phyloP scores from a whole-genome alignment of 345 rosid species.

The Corymbia maculata region DNA sequence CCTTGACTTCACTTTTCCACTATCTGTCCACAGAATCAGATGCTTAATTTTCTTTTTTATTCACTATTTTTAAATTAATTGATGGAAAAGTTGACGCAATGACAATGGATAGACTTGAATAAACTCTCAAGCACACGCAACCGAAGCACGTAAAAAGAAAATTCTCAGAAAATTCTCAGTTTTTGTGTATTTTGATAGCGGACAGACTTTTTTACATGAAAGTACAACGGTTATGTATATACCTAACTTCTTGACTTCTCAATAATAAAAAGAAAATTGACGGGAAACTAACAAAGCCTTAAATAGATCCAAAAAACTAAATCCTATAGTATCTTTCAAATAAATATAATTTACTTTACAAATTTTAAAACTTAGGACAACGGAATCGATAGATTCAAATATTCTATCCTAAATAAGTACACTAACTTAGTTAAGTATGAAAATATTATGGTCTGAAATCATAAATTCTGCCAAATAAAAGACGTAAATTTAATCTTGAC shows the following conservation, averaged over 20 bases:
- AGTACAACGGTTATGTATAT: not conserved
- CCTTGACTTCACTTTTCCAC: not conserved
- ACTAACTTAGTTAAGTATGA: not conserved
- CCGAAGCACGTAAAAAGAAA: not conserved
- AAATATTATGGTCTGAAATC: not conserved
- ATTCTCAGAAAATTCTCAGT: not conserved
- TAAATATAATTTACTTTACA: not conserved
- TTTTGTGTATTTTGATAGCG: not conserved
- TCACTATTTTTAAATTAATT: not conserved
- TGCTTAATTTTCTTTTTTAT: not conserved
- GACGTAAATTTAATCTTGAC: not conserved
- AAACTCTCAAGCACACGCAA: not conserved
- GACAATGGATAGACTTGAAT: not conserved
- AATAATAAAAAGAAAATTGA: not conserved
- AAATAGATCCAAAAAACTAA: not conserved
- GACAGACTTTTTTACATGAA: not conserved
- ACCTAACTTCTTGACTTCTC: not conserved
- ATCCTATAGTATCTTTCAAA: not conserved
- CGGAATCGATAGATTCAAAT: not conserved
- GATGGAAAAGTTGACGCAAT: accelerated
- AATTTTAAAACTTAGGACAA: not conserved
- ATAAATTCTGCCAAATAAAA: not conserved
- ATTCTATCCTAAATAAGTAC: not conserved
- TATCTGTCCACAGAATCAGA: not conserved
- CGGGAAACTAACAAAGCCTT: not conserved